Conservation (phyloP, 495 filamentous ascomycete genomes). For the Talaromyces stipitatus region DNA sequence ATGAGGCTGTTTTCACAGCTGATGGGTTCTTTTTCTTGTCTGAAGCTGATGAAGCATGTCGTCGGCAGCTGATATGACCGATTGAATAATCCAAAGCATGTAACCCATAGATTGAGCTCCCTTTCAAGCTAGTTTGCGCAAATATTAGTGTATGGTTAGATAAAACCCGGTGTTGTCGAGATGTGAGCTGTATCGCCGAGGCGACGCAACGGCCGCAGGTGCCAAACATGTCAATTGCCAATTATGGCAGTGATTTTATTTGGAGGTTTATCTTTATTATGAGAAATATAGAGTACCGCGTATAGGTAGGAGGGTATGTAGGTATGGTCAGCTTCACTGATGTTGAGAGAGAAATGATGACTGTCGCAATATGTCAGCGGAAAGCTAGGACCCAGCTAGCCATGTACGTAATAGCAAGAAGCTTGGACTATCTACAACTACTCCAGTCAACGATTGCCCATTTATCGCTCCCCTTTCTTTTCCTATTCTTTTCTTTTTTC, state of each 20-base stretch:
- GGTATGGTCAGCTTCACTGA: too few relatives aligned
- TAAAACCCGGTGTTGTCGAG: not conserved
- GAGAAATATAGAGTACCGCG: too few relatives aligned
- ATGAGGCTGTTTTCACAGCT: slow-evolving; percentile 7
- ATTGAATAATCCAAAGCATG: not conserved
- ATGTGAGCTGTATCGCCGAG: not conserved
- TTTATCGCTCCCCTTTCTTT: too few relatives aligned
- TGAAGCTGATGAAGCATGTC: slow-evolving; percentile 11
- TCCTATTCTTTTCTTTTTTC: too few relatives aligned
- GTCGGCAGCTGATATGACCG: not conserved
- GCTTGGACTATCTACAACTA: too few relatives aligned
- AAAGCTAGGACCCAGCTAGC: too few relatives aligned
- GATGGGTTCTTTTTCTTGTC: not conserved
- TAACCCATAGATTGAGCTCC: not conserved
- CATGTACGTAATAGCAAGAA: too few relatives aligned
- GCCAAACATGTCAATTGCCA: not conserved
- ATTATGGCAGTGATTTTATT: not conserved
- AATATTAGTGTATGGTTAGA: not conserved
- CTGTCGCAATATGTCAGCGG: not conserved
- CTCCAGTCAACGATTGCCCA: too few relatives aligned
- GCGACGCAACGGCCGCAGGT: slow-evolving; percentile 3
- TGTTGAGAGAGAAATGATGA: too few relatives aligned
- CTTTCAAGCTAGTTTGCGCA: not conserved
- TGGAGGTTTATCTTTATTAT: too few relatives aligned
- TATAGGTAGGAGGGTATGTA: too few relatives aligned